Conservation (phyloP, 2,329 filamentous ascomycete genomes). For the Colletotrichum acutatum region DNA sequence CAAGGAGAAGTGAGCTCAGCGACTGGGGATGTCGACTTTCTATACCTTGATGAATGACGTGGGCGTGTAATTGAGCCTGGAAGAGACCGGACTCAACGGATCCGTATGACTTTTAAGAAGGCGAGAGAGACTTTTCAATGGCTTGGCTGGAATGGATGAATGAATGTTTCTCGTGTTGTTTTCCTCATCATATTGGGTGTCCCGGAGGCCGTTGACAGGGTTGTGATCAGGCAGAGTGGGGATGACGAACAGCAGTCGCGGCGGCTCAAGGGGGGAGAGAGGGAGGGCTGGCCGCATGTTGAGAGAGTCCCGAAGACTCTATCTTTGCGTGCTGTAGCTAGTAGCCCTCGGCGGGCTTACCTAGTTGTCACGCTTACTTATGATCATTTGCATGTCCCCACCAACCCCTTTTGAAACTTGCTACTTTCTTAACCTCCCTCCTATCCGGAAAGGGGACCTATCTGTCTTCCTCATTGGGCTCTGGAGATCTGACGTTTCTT, state of each 20-base stretch:
- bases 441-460: not conserved
- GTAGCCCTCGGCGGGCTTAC: conserved; percentile 6
- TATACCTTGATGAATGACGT: conserved; percentile 16
- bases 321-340: conserved; percentile 12
- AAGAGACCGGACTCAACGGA: conserved; percentile 24
- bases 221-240: not conserved
- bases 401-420: not conserved
- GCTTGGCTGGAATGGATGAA: conserved; percentile 36
- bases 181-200: conserved; percentile 37
- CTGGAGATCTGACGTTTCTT: not conserved
- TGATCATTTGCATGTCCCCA: conserved; percentile 28
- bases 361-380: conserved; percentile 22
- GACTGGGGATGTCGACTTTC: not conserved
- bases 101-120: conserved; percentile 27
- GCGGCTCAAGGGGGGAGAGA: not conserved
- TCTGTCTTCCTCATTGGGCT: not conserved
- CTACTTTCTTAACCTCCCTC: not conserved
- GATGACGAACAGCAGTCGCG: conserved; percentile 1
- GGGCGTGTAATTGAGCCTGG: conserved; percentile 27
- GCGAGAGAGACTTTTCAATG: conserved; percentile 28
- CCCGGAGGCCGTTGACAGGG: conserved; percentile 21
- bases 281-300: conserved; percentile 7
- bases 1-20: conserved; percentile 31
- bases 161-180: conserved; percentile 37
- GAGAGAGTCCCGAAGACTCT: conserved; percentile 10